Conservation (phyloP, 768 basidiomycete genomes). For the Favolaschia claudopus region DNA sequence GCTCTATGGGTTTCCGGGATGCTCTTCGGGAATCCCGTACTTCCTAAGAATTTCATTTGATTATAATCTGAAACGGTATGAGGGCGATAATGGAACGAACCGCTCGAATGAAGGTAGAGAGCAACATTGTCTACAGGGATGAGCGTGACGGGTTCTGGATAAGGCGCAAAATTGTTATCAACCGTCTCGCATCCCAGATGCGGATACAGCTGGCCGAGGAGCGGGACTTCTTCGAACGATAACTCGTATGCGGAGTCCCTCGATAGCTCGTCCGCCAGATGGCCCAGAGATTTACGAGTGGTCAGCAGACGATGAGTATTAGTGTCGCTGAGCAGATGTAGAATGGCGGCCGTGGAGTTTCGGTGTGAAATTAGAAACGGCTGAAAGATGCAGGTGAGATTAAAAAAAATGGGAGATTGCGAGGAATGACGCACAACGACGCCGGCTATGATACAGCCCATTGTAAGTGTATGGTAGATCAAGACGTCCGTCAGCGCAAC, state of each 20-base stretch:
- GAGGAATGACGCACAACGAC: slow-evolving; percentile 37
- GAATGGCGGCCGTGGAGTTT: slow-evolving; percentile 45
- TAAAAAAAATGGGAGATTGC: not conserved
- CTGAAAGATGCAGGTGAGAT: slow-evolving; percentile 24
- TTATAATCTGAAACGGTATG: slow-evolving; percentile 1
- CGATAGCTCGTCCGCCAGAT: slow-evolving; percentile 38
- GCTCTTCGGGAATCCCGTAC: slow-evolving; percentile 21
- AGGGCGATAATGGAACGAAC: slow-evolving; percentile 25
- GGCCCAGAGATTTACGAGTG: slow-evolving; percentile 32
- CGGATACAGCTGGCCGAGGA: slow-evolving; percentile 45
- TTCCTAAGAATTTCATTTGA: not conserved
- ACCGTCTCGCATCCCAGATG: slow-evolving; percentile 45
- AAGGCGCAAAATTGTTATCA: slow-evolving; percentile 38
- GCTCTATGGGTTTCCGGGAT: slow-evolving; percentile 13
- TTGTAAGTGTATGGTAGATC: slow-evolving; percentile 49
- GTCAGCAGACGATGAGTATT: slow-evolving; percentile 45
- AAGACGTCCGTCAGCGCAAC: slow-evolving; percentile 41
- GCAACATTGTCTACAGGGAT: slow-evolving; percentile 33
- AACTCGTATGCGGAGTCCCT: slow-evolving; percentile 30
- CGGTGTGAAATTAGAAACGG: slow-evolving; percentile 51
- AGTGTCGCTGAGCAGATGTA: slow-evolving; percentile 45
- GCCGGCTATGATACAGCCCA: slow-evolving; percentile 48
- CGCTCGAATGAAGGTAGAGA: slow-evolving; percentile 49
- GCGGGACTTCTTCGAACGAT: slow-evolving; percentile 42
- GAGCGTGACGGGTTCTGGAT: slow-evolving; percentile 26